Evolutionary conservation across 2,329 filamentous ascomycete genomes (phyloP).

Genomic region (Pyrenochaeta sp.): DNA sequence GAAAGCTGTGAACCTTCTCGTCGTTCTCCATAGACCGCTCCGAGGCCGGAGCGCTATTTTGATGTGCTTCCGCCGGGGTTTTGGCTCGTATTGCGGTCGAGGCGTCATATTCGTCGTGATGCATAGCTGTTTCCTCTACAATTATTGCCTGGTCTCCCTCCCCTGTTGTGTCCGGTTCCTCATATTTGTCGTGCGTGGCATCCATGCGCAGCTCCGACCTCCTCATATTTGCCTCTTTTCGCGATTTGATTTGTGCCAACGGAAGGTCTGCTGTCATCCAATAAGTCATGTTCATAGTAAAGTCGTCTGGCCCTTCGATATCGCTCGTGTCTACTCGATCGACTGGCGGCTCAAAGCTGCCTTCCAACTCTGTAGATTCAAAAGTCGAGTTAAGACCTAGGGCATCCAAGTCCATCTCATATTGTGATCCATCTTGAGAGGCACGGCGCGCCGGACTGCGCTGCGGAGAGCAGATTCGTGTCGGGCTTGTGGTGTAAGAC

Average conservation of each 20-base stretch:
- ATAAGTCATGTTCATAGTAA: slow-evolving; percentile 55
- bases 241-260: slow-evolving; percentile 38
- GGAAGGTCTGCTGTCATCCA: slow-evolving; percentile 51
- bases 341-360: slow-evolving; percentile 37
- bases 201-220: slow-evolving; percentile 28
- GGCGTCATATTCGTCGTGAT: slow-evolving; percentile 4
- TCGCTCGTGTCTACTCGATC: slow-evolving; percentile 51
- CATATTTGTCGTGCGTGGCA: slow-evolving; percentile 17
- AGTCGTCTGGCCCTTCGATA: slow-evolving; percentile 53
- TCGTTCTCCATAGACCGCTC: slow-evolving; percentile 49
- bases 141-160: slow-evolving; percentile 30
- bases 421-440: slow-evolving; percentile 46
- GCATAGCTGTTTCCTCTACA: slow-evolving; percentile 17
- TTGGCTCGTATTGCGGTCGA: slow-evolving; percentile 37
- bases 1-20: slow-evolving; percentile 49
- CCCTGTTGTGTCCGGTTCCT: slow-evolving; percentile 21
- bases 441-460: slow-evolving; percentile 37
- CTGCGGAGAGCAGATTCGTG: slow-evolving; percentile 38
- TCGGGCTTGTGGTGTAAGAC: slow-evolving; percentile 46
- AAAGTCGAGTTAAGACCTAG: slow-evolving; percentile 47
- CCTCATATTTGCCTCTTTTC: slow-evolving; percentile 38
- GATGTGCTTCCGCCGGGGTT: slow-evolving; percentile 29
- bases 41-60: slow-evolving; percentile 31
- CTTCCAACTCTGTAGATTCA: slow-evolving; percentile 42
- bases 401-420: slow-evolving; percentile 51